Conservation (phyloP, 441 rosid genomes). For the Jatropha multifida region DNA sequence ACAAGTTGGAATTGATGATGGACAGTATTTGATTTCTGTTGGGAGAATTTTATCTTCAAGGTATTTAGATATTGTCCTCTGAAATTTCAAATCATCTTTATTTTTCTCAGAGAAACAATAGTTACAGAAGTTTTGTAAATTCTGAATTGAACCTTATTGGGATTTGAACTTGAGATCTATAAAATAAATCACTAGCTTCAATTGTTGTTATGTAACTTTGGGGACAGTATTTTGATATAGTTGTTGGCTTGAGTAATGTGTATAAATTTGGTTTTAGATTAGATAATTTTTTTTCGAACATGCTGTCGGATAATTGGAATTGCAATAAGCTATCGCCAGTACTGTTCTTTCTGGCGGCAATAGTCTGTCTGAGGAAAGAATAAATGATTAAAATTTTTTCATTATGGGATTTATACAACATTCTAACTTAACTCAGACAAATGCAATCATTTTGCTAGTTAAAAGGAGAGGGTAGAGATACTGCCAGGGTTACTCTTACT, state of each 20-base stretch:
- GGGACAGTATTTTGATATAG: conserved; percentile 7
- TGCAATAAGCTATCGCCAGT: conserved; percentile 6
- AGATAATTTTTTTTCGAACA: not conserved
- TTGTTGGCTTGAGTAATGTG: not conserved
- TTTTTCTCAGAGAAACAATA: not conserved
- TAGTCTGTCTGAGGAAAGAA: conserved; percentile 5
- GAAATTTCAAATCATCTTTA: conserved; percentile 7
- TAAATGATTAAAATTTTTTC: conserved; percentile 12
- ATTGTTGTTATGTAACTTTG: not conserved
- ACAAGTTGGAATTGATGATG: conserved; percentile 74
- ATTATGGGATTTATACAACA: not conserved
- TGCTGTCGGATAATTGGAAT: not conserved
- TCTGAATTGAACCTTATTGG: not conserved
- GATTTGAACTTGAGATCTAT: not conserved
- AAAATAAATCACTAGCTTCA: not conserved
- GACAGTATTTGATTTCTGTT: conserved; percentile 86
- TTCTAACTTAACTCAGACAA: not conserved
- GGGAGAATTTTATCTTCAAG: conserved; percentile 81
- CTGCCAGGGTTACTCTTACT: not conserved
- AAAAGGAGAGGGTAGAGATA: conserved; percentile 1
- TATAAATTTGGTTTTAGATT: not conserved
- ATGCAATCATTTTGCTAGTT: not conserved
- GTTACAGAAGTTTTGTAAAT: not conserved
- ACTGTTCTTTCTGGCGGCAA: not conserved
- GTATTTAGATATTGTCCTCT: conserved; percentile 36